phyloP scores from a whole-genome alignment of 345 rosid species.

The Eucalyptus polybractea region DNA sequence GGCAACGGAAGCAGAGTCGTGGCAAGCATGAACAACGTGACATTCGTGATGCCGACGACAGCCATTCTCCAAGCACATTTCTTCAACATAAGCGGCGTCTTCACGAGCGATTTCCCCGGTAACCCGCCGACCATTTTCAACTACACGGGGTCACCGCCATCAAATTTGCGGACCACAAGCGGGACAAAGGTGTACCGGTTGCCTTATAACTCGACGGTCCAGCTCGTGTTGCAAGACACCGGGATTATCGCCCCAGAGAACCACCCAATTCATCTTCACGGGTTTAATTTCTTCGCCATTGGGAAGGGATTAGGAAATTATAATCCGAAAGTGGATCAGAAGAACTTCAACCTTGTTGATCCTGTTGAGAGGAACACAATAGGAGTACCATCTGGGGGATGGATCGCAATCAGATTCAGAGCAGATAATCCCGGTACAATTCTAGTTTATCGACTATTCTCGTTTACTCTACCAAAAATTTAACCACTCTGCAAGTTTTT shows the following conservation, averaged over 20 bases:
- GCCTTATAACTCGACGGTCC: conserved; percentile 60
- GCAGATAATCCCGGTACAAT: conserved; percentile 86
- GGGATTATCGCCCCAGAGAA: conserved; percentile 70
- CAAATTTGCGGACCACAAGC: conserved; percentile 32
- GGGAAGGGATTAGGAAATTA: conserved; percentile 77
- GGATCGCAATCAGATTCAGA: conserved; percentile 76
- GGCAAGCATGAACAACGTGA: conserved; percentile 69
- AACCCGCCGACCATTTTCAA: conserved; percentile 54
- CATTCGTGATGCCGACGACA: conserved; percentile 71
- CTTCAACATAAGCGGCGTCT: conserved; percentile 69
- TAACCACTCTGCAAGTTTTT: not conserved
- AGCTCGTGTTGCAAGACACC: conserved; percentile 81
- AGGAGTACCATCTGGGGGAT: conserved; percentile 90
- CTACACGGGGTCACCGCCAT: conserved; percentile 50
- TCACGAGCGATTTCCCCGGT: conserved; percentile 64
- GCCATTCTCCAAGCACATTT: conserved; percentile 76
- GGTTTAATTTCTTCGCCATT: conserved; percentile 72
- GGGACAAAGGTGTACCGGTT: conserved; percentile 68
- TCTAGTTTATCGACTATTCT: not conserved
- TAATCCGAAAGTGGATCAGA: conserved; percentile 42
- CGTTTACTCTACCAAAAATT: not conserved
- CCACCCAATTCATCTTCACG: conserved; percentile 85
- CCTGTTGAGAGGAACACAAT: conserved; percentile 94
- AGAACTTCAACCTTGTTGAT: conserved; percentile 67
- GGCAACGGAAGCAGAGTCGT: conserved; percentile 69